phyloP scores from a whole-genome alignment of 345 rosid genomes.

The Euphorbia lathyris region DNA sequence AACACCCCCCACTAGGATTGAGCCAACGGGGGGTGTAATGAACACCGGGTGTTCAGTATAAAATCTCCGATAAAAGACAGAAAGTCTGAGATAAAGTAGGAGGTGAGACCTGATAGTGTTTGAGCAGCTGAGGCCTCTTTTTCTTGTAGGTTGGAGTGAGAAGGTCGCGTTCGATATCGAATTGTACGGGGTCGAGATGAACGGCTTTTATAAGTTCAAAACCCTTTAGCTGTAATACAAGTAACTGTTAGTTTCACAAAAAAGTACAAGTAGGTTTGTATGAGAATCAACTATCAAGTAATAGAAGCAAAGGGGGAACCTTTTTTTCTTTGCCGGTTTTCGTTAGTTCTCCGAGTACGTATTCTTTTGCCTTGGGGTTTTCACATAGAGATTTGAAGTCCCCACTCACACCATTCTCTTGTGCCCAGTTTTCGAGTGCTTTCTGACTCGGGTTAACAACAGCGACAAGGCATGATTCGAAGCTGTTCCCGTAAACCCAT shows the following conservation, averaged over 20 bases:
- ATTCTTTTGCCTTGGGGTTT: constrained; percentile 62
- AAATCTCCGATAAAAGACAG: neutral
- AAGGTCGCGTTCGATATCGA: constrained; percentile 83
- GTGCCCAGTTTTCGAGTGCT: constrained; percentile 79
- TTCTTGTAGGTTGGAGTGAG: constrained; percentile 94
- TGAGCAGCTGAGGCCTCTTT: constrained; percentile 89
- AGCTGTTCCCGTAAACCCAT: constrained; percentile 97
- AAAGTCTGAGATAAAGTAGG: neutral
- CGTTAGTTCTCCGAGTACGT: constrained; percentile 60
- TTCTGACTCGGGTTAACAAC: constrained; percentile 76
- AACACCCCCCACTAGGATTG: no score
- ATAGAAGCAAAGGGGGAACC: constrained; percentile 34
- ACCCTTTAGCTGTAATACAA: constrained; percentile 66
- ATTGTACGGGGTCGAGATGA: constrained; percentile 79
- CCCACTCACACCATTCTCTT: constrained; percentile 54
- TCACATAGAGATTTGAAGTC: constrained; percentile 67
- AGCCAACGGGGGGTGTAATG: no score
- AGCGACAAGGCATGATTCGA: constrained; percentile 86
- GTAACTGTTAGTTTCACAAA: neutral
- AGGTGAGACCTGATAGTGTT: constrained; percentile 63
- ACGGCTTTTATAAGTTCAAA: constrained; percentile 78
- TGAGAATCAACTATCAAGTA: neutral
- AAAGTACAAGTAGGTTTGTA: neutral
- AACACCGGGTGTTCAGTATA: no score
- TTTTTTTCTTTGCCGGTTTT: constrained; percentile 73